A percentile compares a stretch with the other conserved stretches of the same genome.
Conservation (phyloP, 192 early-diverging fungal species). For the Rhizophagus clarus region DNA sequence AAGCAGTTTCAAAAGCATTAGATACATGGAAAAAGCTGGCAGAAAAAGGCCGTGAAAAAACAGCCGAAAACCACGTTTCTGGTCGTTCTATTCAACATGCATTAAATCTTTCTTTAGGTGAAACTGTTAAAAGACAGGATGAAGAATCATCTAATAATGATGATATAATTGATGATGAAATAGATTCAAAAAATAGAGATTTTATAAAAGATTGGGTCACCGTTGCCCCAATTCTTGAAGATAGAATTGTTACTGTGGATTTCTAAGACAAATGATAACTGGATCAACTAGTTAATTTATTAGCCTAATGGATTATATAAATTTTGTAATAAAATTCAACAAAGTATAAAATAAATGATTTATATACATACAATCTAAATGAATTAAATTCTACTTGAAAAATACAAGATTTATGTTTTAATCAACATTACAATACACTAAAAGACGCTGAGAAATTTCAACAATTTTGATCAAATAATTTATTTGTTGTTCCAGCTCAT, state of each 20-base stretch:
- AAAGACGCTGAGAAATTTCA: background rate
- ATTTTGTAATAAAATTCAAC: background rate
- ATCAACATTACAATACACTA: background rate
- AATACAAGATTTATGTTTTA: no score
- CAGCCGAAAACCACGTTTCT: conserved; percentile 23
- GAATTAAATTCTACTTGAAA: no score
- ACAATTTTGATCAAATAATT: background rate
- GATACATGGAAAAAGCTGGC: conserved; percentile 19
- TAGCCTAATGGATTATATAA: no score
- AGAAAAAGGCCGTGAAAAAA: conserved; percentile 13
- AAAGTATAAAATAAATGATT: no score
- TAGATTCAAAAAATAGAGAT: conserved; percentile 33
- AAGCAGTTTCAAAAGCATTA: conserved; percentile 26
- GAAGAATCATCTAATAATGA: conserved; percentile 35
- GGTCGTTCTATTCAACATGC: conserved; percentile 30
- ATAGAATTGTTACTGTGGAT: conserved; percentile 45
- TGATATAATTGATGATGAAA: conserved; percentile 44
- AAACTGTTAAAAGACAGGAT: conserved; percentile 39
- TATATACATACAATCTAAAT: no score
- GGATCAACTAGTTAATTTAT: background rate
- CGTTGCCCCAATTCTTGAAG: conserved; percentile 55
- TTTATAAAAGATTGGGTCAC: conserved; percentile 60
- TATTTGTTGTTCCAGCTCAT: background rate
- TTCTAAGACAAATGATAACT: background rate
- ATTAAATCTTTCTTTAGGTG: conserved; percentile 31